Evolutionary conservation across 768 basidiomycete species (phyloP).

Genomic region (Coprinopsis cinerea): DNA sequence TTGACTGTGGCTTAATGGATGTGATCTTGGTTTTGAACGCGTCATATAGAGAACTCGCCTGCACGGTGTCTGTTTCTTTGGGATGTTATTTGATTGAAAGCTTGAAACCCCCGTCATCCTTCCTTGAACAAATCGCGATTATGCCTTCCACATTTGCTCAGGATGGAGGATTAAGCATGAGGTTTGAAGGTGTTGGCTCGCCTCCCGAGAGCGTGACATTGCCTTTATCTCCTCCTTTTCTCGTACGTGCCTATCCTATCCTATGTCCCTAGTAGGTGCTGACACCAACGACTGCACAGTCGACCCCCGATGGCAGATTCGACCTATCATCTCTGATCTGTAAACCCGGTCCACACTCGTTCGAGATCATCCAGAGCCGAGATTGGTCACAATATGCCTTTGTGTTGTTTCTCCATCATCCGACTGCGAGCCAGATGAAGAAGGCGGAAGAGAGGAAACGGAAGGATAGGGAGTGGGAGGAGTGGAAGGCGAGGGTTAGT

Average conservation of each 20-base stretch:
- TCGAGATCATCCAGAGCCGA: constrained; percentile 36
- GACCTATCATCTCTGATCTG: constrained; percentile 46
- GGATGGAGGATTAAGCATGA: constrained; percentile 29
- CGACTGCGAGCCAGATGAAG: constrained; percentile 39
- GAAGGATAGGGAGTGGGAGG: constrained; percentile 35
- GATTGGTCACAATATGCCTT: constrained; percentile 42
- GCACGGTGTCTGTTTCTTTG: constrained; percentile 39
- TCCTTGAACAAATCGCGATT: constrained; percentile 19
- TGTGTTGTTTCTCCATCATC: constrained; percentile 43
- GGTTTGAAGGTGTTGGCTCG: constrained; percentile 23
- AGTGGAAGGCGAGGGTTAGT: constrained; percentile 30
- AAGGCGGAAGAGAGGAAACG: constrained; percentile 23
- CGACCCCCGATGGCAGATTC: constrained; percentile 42
- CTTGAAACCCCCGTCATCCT: too few relatives aligned
- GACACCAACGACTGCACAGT: constrained; percentile 20
- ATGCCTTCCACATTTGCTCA: constrained; percentile 40
- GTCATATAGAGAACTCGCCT: constrained; percentile 29
- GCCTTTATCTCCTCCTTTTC: constrained; percentile 38
- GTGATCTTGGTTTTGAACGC: too few relatives aligned
- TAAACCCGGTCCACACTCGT: constrained; percentile 32
- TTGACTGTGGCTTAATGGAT: too few relatives aligned
- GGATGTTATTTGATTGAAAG: constrained; percentile 32
- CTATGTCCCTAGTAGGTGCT: background rate
- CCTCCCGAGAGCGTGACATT: constrained; percentile 20
- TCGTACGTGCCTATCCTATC: constrained; percentile 20